Conservation (phyloP, 345 rosid genomes). For the Salix brachista region DNA sequence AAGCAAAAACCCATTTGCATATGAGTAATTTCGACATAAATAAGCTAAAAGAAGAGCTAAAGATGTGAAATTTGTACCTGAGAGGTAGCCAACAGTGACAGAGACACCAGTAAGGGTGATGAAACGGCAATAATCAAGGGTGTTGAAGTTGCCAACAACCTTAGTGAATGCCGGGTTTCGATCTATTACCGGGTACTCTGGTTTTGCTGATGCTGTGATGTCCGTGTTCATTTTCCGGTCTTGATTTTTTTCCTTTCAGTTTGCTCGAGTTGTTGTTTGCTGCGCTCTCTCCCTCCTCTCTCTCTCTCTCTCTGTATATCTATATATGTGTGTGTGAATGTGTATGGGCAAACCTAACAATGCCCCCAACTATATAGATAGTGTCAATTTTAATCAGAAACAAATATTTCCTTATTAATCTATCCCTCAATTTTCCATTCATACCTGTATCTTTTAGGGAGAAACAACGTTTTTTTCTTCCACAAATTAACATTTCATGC, state of each 20-base stretch:
- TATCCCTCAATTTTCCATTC: too few relatives aligned
- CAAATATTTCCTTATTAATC: too few relatives aligned
- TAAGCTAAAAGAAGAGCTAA: background rate
- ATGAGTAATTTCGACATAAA: background rate
- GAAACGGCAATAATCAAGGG: slow-evolving; percentile 77
- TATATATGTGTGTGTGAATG: background rate
- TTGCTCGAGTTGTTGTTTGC: background rate
- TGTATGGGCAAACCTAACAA: background rate
- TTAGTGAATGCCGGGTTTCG: slow-evolving; percentile 76
- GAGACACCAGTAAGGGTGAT: slow-evolving; percentile 70
- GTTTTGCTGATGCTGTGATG: slow-evolving; percentile 88
- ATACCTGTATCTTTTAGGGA: too few relatives aligned
- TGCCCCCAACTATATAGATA: background rate
- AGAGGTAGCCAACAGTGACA: slow-evolving; percentile 94
- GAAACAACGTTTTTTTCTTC: too few relatives aligned
- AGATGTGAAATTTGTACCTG: slow-evolving; percentile 36
- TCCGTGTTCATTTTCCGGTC: slow-evolving; percentile 66
- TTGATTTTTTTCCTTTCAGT: background rate
- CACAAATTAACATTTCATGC: too few relatives aligned
- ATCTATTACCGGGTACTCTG: slow-evolving; percentile 83
- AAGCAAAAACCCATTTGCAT: background rate
- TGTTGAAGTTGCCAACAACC: slow-evolving; percentile 77
- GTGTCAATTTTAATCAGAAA: background rate
- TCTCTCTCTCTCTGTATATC: background rate
- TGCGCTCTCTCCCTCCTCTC: background rate